Evolutionary conservation across 2,329 filamentous ascomycete species (phyloP).

Genomic region (Calonectria naviculata): DNA sequence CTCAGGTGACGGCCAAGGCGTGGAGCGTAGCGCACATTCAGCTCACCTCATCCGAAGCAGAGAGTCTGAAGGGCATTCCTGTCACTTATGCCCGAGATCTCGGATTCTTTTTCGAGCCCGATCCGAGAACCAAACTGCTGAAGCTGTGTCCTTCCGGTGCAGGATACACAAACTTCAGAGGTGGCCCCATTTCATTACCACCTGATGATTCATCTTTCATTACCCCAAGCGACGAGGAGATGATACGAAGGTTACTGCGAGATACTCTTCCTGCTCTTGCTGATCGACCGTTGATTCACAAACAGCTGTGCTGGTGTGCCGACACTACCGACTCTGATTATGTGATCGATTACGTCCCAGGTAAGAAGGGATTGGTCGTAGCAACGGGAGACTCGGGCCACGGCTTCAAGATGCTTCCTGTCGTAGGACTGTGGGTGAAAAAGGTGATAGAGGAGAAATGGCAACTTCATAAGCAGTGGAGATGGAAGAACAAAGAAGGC

Average conservation of each 20-base stretch:
- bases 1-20: conserved; percentile 62
- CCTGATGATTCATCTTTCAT: conserved; percentile 54
- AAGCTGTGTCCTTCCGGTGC: conserved; percentile 69
- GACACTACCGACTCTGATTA: conserved; percentile 70
- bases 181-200: conserved; percentile 18
- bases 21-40: conserved; percentile 70
- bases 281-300: conserved; percentile 63
- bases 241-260: conserved; percentile 58
- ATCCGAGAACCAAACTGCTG: conserved; percentile 64
- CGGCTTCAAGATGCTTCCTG: conserved; percentile 71
- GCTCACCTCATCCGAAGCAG: conserved; percentile 63
- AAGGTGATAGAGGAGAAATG: conserved; percentile 55
- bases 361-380: conserved; percentile 55
- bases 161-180: conserved; percentile 59
- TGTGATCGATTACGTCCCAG: conserved; percentile 67
- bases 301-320: conserved; percentile 69
- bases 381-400: conserved; percentile 69
- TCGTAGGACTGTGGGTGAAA: conserved; percentile 62
- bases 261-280: conserved; percentile 64
- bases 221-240: conserved; percentile 62
- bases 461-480: conserved; percentile 59
- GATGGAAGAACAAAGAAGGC: conserved; percentile 57
- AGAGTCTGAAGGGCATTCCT: conserved; percentile 65
- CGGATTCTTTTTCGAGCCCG: conserved; percentile 73
- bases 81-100: conserved; percentile 69